A percentile compares a stretch with the other conserved stretches of the same genome.
Conservation (phyloP, 2,329 filamentous ascomycete genomes). For the Atkinsonella hypoxylon region DNA sequence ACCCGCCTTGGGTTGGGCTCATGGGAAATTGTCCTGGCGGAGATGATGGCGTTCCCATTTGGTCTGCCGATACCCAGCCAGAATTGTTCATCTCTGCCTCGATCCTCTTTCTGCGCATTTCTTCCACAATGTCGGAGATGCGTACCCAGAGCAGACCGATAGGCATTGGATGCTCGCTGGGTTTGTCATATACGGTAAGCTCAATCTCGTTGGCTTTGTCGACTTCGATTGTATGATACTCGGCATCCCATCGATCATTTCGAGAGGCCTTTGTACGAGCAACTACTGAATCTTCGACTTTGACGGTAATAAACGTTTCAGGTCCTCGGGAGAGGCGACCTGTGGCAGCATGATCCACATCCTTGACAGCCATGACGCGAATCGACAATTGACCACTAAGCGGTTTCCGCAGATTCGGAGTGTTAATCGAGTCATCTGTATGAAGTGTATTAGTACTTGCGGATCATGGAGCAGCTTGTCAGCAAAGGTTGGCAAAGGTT, state of each 20-base stretch:
- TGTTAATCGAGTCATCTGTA: conserved; percentile 88
- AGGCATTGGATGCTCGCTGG: conserved; percentile 77
- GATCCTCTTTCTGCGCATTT: conserved; percentile 94
- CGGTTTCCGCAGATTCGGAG: conserved; percentile 91
- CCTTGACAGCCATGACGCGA: conserved; percentile 76
- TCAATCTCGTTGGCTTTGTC: conserved; percentile 99
- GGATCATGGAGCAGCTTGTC: not conserved
- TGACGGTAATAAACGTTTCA: conserved; percentile 91
- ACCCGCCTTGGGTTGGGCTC: conserved; percentile 32
- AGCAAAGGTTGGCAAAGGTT: conserved; percentile 9
- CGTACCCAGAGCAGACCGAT: conserved; percentile 94
- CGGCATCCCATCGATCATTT: conserved; percentile 83
- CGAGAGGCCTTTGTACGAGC: conserved; percentile 76
- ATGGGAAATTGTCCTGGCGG: conserved; percentile 46
- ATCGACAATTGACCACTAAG: conserved; percentile 82
- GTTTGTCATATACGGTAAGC: conserved; percentile 93
- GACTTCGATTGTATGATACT: conserved; percentile 83
- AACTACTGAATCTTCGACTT: conserved; percentile 89
- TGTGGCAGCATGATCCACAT: conserved; percentile 85
- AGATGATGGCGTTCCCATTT: conserved; percentile 57
- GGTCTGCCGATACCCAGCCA: conserved; percentile 94
- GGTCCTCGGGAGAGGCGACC: conserved; percentile 79
- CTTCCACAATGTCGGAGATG: conserved; percentile 93
- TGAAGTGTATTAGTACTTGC: not conserved
- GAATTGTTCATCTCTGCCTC: conserved; percentile 90